Percentiles rank a stretch among this genome's conserved stretches.
Evolutionary conservation across 2,329 filamentous ascomycete genomes (phyloP).

Genomic region (Alternaria brassicae): DNA sequence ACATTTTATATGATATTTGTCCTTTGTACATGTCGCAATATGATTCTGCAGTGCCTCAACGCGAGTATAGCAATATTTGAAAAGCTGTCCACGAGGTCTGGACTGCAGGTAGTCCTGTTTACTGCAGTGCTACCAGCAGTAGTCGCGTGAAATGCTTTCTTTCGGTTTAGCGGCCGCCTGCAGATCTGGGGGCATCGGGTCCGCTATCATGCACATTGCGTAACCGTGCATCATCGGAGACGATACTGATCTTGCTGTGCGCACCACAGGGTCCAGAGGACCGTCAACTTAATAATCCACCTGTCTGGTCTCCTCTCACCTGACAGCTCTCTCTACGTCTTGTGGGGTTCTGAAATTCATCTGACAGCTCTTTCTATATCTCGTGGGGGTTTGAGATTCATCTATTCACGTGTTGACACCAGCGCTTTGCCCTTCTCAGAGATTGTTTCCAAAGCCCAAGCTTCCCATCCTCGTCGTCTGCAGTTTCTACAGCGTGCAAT

Average conservation of each 20-base stretch:
- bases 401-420: background rate
- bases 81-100: background rate
- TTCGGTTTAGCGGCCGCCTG: background rate
- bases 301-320: background rate
- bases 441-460: background rate
- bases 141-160: background rate
- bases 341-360: background rate
- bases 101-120: background rate
- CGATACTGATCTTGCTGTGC: background rate
- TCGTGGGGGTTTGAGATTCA: background rate
- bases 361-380: background rate
- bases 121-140: background rate
- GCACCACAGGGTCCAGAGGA: background rate
- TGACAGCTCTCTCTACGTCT: background rate
- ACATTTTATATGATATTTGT: conserved; percentile 6
- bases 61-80: background rate
- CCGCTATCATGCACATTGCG: conserved; percentile 3
- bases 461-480: background rate
- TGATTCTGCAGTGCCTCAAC: background rate
- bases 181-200: background rate
- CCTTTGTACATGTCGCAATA: background rate
- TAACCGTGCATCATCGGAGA: background rate
- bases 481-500: background rate
- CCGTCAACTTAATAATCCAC: background rate
- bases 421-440: background rate